These are phyloP conservation scores for Xylaria sp. DNA, from an alignment of 2,329 filamentous ascomycete species.

Conservation along the genomic window DNA sequence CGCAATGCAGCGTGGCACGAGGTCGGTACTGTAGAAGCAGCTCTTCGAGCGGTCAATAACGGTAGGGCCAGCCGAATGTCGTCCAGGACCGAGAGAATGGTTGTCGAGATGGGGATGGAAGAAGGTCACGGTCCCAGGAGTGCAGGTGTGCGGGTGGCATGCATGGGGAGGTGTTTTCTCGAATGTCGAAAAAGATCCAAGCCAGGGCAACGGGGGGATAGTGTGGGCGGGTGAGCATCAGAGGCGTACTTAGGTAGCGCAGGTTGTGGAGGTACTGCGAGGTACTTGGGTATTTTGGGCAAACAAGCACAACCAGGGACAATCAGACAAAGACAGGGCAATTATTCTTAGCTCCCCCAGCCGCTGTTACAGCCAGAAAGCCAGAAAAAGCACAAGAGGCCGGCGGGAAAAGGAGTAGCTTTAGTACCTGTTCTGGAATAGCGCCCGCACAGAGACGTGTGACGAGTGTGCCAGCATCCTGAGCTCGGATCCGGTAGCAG, in stretches of 20 bases:
- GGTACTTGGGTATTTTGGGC: background rate
- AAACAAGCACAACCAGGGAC: too few relatives aligned
- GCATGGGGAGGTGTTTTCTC: conserved; percentile 10
- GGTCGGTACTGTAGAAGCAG: conserved; percentile 11
- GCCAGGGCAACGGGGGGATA: conserved; percentile 18
- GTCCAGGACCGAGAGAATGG: conserved; percentile 17
- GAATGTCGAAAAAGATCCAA: conserved; percentile 8
- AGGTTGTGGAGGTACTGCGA: background rate
- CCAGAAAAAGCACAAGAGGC: background rate
- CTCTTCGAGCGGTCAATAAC: conserved; percentile 15
- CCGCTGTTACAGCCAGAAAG: background rate
- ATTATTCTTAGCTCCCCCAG: conserved; percentile 19
- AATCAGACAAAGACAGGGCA: too few relatives aligned
- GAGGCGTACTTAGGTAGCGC: background rate
- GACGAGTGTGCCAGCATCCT: conserved; percentile 15
- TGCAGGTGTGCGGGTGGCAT: conserved; percentile 1
- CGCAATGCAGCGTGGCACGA: conserved; percentile 27
- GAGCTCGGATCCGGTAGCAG: background rate
- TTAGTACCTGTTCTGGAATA: conserved; percentile 21
- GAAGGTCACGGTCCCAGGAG: background rate
- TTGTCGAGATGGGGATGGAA: conserved; percentile 8
- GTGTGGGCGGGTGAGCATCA: background rate
- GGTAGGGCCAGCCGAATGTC: conserved; percentile 28
- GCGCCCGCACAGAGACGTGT: background rate
- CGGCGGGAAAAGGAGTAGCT: background rate